phyloP scores from a whole-genome alignment of 208 protist genomes.

The Herpetomonas samuelpessoai region DNA sequence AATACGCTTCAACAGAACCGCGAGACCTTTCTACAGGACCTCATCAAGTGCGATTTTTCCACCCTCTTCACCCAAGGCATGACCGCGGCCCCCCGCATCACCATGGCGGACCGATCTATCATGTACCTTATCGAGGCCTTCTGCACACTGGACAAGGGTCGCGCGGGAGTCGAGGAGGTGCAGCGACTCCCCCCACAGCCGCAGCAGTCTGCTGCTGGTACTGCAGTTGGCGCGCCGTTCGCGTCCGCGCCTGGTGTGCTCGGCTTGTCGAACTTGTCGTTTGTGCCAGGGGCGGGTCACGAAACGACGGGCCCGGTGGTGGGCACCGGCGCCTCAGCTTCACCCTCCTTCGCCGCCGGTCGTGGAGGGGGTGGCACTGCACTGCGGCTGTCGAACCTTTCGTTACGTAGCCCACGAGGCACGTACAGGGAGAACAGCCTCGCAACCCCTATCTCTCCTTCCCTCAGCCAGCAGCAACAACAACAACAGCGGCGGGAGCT shows the following conservation, averaged over 20 bases:
- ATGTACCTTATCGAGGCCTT: not conserved
- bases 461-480: not conserved
- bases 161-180: not conserved
- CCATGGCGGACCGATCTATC: not conserved
- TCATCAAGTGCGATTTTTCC: slow-evolving; percentile 23
- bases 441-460: too few relatives aligned
- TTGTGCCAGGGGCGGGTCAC: not conserved
- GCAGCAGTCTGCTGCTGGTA: not conserved
- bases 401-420: too few relatives aligned
- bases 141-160: not conserved
- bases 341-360: too few relatives aligned
- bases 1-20: slow-evolving; percentile 9
- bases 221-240: not conserved
- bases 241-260: not conserved
- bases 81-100: slow-evolving; percentile 3
- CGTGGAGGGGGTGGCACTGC: too few relatives aligned
- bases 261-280: not conserved
- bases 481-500: not conserved
- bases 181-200: too few relatives aligned
- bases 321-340: not conserved
- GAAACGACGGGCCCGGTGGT: not conserved
- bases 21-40: slow-evolving; percentile 26
- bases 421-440: too few relatives aligned
- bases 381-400: too few relatives aligned
- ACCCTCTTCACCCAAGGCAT: slow-evolving; percentile 12